Base-by-base conservation (phyloP, 2,329 filamentous ascomycete genomes). In the Venturia pyrina region DNA sequence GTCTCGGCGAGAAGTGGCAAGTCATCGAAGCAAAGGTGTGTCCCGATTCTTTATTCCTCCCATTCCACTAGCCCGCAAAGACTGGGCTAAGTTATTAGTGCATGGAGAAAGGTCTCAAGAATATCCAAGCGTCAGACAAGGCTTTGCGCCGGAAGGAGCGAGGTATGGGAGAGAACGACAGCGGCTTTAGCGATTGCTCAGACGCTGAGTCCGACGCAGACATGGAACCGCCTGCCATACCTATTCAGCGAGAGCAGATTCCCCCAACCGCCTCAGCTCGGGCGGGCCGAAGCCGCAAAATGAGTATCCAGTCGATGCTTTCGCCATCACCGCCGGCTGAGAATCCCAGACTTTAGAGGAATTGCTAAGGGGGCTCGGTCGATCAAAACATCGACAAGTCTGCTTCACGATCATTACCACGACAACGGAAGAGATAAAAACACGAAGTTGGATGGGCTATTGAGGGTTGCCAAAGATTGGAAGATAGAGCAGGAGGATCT, bases 51-150 rank as follows among this genome's bases (percentile, higher is more conserved):
- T 48, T 8, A 37, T 40, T 68, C 65, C 34, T 69, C 66, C 61
- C 62, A n/a, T 59, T 40, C 19, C 6, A 15, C 24, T 46, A 34
- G 19, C 19, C 1, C 56, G 21, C 21, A 60, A 59, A 11, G 28
- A 59, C 53, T 37, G 11, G 37, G 3, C 2, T 4, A 40, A 37
- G 32, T 37, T 13, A 1, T 37, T 69, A 93, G 90, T 91, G 89
- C 78, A 90, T 95, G 87, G 87, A 89, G 74, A 89, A 89, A 73
- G 90, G 91, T 44, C 80, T 93, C 71, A 93, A 92, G 78, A 92
- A 90, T 75, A 83, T 95, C 66, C 87, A 89, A 74, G 86, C 87
- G 70, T 85, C 86, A 64, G 83, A 87, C 69, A 85, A 89, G 68
- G 83, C 87, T 66, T 85, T 84, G 66, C 81, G 84, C 67, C 85